These are phyloP conservation scores for Gardenia jasminoides DNA, from an alignment of 257 asterid genomes.

Conservation along the genomic window DNA sequence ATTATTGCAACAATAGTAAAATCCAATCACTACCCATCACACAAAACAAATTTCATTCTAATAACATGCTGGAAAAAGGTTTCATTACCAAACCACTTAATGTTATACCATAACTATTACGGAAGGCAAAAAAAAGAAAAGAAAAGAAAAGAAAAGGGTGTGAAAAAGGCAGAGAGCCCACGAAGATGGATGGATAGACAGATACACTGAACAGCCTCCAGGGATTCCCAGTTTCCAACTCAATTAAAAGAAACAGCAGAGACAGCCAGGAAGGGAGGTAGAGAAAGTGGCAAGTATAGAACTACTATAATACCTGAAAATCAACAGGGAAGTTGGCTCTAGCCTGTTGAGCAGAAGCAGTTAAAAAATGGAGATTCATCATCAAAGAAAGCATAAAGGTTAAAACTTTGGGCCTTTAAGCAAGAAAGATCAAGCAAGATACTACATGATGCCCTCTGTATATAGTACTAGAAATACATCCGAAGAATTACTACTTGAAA, in stretches of 20 bases:
- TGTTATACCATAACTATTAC: neutral
- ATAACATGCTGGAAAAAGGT: constrained; percentile 15
- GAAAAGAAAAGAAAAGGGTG: neutral
- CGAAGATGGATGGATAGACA: neutral
- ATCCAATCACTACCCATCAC: constrained; percentile 23
- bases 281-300: neutral
- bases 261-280: neutral
- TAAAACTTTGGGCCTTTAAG: constrained; percentile 13
- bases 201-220: neutral
- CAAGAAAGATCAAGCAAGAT: constrained; percentile 23
- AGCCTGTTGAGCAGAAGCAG: neutral
- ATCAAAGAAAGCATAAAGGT: constrained; percentile 25
- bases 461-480: neutral
- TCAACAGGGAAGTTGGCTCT: constrained; percentile 1
- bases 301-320: constrained; percentile 34
- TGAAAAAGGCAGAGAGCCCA: constrained; percentile 14
- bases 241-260: neutral
- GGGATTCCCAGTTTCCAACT: neutral
- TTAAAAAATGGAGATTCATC: neutral
- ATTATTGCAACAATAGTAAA: constrained; percentile 25
- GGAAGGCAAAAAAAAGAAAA: neutral
- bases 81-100: constrained; percentile 13
- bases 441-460: neutral
- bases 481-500: neutral
- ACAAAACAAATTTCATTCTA: constrained; percentile 18